These are phyloP conservation scores for Suillus hirtellus DNA, from an alignment of 768 basidiomycete species.

Conservation along the genomic window DNA sequence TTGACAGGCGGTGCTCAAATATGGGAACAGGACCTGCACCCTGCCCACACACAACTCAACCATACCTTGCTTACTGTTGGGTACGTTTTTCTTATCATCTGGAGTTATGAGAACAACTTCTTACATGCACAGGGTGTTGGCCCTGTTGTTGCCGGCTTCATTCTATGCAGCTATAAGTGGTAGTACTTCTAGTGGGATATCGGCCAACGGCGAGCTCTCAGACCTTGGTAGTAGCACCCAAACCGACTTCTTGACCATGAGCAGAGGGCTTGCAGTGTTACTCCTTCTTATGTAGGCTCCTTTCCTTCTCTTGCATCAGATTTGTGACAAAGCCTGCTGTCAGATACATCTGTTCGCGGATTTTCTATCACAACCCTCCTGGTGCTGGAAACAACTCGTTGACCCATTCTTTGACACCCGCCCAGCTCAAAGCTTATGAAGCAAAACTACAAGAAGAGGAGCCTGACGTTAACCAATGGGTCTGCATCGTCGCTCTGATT, in stretches of 20 bases:
- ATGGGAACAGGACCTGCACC: conserved; percentile 66
- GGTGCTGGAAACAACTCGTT: conserved; percentile 51
- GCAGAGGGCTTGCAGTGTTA: conserved; percentile 64
- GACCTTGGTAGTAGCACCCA: conserved; percentile 47
- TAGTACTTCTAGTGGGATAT: conserved; percentile 25
- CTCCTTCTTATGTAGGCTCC: conserved; percentile 56
- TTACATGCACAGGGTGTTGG: conserved; percentile 50
- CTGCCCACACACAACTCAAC: conserved; percentile 64
- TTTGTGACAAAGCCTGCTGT: conserved; percentile 6
- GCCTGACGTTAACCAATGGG: conserved; percentile 64
- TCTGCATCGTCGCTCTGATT: conserved; percentile 53
- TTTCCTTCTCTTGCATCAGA: not conserved
- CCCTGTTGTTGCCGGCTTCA: conserved; percentile 63
- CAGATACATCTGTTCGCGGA: conserved; percentile 66
- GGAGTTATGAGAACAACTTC: not conserved
- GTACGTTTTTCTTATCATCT: conserved; percentile 34
- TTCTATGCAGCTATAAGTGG: conserved; percentile 62
- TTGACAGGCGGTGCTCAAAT: conserved; percentile 71
- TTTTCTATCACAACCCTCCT: conserved; percentile 72
- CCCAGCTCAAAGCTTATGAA: conserved; percentile 35
- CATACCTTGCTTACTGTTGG: conserved; percentile 69
- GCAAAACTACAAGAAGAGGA: conserved; percentile 35
- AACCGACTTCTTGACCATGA: conserved; percentile 54
- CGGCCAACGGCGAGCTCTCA: conserved; percentile 12
- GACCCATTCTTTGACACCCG: conserved; percentile 42